Conservation (phyloP, 306 rosid species). For the Rubus parviflorus region DNA sequence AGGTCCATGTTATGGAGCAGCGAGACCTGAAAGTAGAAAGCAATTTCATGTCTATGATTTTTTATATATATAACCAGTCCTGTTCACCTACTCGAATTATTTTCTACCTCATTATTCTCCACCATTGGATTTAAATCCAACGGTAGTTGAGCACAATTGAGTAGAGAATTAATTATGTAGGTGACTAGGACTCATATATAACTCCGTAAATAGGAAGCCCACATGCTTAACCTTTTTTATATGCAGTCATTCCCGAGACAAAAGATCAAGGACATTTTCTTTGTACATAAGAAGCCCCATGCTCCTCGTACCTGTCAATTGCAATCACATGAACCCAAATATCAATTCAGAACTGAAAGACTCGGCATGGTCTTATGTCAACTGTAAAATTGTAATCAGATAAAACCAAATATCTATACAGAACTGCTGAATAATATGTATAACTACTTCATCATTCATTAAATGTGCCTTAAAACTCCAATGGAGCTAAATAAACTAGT, state of each 20-base stretch:
- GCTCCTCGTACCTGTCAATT: constrained; percentile 86
- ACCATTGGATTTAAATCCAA: no score
- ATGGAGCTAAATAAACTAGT: neutral
- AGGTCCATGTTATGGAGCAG: neutral
- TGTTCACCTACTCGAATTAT: no score
- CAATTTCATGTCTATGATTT: neutral
- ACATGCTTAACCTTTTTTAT: constrained; percentile 25
- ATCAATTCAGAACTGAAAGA: neutral
- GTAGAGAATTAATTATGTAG: no score
- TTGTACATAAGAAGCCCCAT: constrained; percentile 93
- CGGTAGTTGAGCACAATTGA: no score
- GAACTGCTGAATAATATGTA: neutral
- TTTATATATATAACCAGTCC: no score
- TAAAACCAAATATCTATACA: neutral
- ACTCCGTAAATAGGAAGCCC: neutral
- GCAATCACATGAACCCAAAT: neutral
- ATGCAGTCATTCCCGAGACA: neutral
- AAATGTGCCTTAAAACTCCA: neutral
- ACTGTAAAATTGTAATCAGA: neutral
- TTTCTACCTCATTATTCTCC: no score
- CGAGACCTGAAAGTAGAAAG: constrained; percentile 3
- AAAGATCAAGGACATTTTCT: constrained; percentile 80
- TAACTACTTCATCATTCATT: neutral
- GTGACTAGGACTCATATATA: neutral
- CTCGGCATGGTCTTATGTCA: no score